Evolutionary conservation across 2,329 filamentous ascomycete genomes (phyloP), one percentile per base, ranked within the genome.

Genomic region (Cytospora mali): DNA sequence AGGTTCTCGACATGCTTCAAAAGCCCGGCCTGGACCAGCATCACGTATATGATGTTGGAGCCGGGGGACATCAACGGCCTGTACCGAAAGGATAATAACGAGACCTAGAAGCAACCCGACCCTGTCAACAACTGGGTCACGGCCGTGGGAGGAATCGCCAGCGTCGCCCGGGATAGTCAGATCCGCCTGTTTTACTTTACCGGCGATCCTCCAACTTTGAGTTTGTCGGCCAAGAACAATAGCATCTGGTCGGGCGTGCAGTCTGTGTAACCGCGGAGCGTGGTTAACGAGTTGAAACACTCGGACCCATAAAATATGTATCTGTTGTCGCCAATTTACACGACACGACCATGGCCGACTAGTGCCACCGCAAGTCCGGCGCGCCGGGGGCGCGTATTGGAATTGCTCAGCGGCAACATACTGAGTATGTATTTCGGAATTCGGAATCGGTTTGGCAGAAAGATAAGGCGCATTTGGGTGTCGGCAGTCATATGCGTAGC

Each of bases 201-300:
- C 21, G 51, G 21, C 6, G 14, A 42, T 10, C 31, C 25, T 11
- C 33, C 50, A 27, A 29, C 33, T 25, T 21, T 52, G 56, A 42
- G 29, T 6, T 50, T 55, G 48, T 58, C 49, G 4, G 46, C 50
- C 35, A 52, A 59, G 16, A 21, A 42, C 16, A 6, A 39, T 7
- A 25, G 7, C n/a, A 27, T 21, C 4, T 62, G 59, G 59, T 58
- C 53, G 28, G n/a, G 33, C 31, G 58, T 62, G 53, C 55, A 55
- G 56, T 2, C 25, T 25, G 29, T 31, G 3, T 49, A 42, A 28
- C 10, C 11, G 42, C n/a, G 42, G 42, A 21, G 42, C n/a, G 39
- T 23, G 4, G 31, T 10, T 33, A 13, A 33, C 31, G 31, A 33
- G 31, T 33, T 33, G 31, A 13, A 21, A 46, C 42, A 42, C 35